A percentile compares a stretch with the other conserved stretches of the same genome.
phyloP scores from a whole-genome alignment of 768 basidiomycete genomes.

The Gymnopilus junonius region DNA sequence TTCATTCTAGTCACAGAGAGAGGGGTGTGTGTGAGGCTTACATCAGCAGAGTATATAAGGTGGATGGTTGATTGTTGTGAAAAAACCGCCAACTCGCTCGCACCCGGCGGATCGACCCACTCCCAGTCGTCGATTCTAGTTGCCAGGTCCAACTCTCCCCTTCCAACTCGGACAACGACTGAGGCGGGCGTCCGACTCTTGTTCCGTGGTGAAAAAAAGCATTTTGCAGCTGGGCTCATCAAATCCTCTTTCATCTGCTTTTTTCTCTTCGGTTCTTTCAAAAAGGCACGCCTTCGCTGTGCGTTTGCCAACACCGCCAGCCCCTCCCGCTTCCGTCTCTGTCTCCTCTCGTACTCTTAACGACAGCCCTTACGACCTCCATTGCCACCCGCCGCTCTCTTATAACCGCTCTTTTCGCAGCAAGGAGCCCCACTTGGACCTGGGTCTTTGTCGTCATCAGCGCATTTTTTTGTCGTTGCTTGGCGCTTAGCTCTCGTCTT shows the following conservation, averaged over 20 bases:
- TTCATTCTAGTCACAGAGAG: conserved; percentile 14
- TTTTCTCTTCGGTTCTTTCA: conserved; percentile 37
- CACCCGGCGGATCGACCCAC: conserved; percentile 56
- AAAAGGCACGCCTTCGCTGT: conserved; percentile 96
- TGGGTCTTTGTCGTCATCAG: conserved; percentile 43
- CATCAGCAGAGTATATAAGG: conserved; percentile 35
- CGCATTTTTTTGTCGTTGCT: conserved; percentile 43
- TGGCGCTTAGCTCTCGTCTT: conserved; percentile 47
- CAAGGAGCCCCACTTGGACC: conserved; percentile 47
- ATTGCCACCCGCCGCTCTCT: conserved; percentile 32
- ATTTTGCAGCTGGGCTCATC: conserved; percentile 35
- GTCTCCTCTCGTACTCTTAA: conserved; percentile 48
- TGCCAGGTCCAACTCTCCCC: conserved; percentile 42
- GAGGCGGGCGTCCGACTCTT: conserved; percentile 42
- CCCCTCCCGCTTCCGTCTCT: conserved; percentile 44
- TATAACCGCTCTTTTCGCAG: conserved; percentile 37
- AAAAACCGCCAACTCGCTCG: conserved; percentile 32
- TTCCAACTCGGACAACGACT: conserved; percentile 44
- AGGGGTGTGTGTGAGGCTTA: conserved; percentile 24
- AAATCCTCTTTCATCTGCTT: conserved; percentile 34
- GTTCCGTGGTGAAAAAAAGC: conserved; percentile 26
- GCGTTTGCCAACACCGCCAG: conserved; percentile 67
- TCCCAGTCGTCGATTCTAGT: conserved; percentile 52
- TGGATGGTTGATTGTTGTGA: conserved; percentile 20
- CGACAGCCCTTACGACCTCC: conserved; percentile 77